phyloP scores from a whole-genome alignment of 441 rosid genomes.

The Populus hybrid region DNA sequence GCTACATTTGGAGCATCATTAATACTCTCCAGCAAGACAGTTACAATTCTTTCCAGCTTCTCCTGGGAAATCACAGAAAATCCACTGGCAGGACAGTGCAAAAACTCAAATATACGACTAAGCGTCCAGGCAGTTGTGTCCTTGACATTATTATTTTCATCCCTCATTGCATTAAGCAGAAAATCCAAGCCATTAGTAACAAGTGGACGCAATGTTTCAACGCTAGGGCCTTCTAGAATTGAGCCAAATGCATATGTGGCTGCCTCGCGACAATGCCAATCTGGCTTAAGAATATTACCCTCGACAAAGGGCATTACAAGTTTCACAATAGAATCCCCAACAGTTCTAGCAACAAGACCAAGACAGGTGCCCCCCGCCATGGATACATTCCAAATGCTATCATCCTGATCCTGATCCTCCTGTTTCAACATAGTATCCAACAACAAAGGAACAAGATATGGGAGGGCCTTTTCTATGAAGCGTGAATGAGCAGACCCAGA shows the following conservation, averaged over 20 bases:
- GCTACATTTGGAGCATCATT: conserved; percentile 89
- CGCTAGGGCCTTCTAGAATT: conserved; percentile 82
- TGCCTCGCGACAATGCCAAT: conserved; percentile 90
- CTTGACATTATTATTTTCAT: conserved; percentile 84
- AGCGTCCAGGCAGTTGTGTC: conserved; percentile 98
- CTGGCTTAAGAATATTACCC: conserved; percentile 60
- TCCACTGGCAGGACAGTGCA: conserved; percentile 78
- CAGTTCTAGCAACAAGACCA: conserved; percentile 89
- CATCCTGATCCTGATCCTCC: conserved; percentile 95
- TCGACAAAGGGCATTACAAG: conserved; percentile 95
- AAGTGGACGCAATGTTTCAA: conserved; percentile 70
- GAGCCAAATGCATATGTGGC: conserved; percentile 97
- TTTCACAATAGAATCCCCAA: conserved; percentile 78
- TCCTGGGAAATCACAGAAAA: conserved; percentile 64
- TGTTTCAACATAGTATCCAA: conserved; percentile 83
- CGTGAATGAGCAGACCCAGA: conserved; percentile 54
- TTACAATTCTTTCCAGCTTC: conserved; percentile 57
- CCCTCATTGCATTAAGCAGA: conserved; percentile 78
- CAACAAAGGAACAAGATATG: conserved; percentile 70
- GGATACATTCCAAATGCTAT: conserved; percentile 78
- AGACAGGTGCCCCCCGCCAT: conserved; percentile 99
- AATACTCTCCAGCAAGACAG: conserved; percentile 71
- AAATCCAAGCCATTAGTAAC: conserved; percentile 77
- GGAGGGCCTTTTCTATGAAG: conserved; percentile 78
- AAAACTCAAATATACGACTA: conserved; percentile 85